Conservation (phyloP, 73 alveolate genomes). For the Paramecium octaurelia region DNA sequence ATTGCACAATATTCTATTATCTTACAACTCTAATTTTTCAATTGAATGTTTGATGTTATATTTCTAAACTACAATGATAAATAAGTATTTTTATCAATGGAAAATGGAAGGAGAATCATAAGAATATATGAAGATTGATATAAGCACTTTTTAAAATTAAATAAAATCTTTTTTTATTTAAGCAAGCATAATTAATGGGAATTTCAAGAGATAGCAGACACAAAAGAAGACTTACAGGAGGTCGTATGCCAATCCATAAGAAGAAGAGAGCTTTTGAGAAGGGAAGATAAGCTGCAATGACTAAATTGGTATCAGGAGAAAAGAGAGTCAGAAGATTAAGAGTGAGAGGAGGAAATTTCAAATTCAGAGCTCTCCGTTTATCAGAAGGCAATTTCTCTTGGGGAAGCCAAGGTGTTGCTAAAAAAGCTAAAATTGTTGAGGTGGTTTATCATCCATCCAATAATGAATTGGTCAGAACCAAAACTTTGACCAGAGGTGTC, state of each 20-base stretch:
- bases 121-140: background rate
- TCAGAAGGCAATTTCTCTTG: constrained; percentile 94
- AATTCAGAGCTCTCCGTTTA: constrained; percentile 93
- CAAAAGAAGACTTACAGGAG: constrained; percentile 97
- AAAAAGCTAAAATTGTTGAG: constrained; percentile 85
- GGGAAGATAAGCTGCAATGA: constrained; percentile 94
- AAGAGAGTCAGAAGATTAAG: constrained; percentile 71
- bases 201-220: constrained; percentile 95
- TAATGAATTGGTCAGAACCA: constrained; percentile 98
- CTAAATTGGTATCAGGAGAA: constrained; percentile 73
- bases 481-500: constrained; percentile 93
- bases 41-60: background rate
- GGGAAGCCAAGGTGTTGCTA: constrained; percentile 78
- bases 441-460: constrained; percentile 96
- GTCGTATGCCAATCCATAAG: constrained; percentile 97
- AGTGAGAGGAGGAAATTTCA: constrained; percentile 91
- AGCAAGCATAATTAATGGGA: constrained; percentile 79
- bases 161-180: background rate
- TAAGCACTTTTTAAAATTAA: background rate
- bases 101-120: background rate
- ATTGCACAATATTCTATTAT: too few species aligned
- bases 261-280: constrained; percentile 97
- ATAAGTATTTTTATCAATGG: background rate
- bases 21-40: background rate
- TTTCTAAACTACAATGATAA: too few species aligned